Conservation (phyloP, 495 filamentous ascomycete species). For the Cenococcum geophilum region DNA sequence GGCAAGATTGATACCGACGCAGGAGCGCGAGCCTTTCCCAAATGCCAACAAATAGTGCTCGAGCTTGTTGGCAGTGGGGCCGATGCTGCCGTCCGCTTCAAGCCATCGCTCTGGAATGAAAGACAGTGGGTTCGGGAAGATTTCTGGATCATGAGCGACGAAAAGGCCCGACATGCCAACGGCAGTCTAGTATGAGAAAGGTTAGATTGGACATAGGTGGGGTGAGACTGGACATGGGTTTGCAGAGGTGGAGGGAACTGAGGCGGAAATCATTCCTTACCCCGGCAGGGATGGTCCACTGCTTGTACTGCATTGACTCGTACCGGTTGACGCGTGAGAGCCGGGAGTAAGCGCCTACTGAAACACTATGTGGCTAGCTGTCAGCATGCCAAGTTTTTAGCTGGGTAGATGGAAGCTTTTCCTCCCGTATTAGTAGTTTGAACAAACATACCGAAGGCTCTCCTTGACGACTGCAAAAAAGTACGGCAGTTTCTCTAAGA, state of each 20-base stretch:
- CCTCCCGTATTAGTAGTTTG: too few relatives aligned
- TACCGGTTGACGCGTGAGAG: constrained; percentile 7
- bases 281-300: constrained; percentile 5
- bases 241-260: neutral
- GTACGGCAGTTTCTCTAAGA: constrained; percentile 35
- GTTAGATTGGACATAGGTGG: neutral
- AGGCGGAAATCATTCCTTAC: neutral
- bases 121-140: constrained; percentile 5
- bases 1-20: constrained; percentile 25
- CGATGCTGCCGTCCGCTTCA: constrained; percentile 6
- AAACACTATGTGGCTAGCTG: neutral
- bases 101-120: constrained; percentile 23
- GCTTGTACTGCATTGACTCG: constrained; percentile 8
- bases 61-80: constrained; percentile 2
- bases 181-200: neutral
- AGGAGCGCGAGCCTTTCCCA: constrained; percentile 13
- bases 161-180: constrained; percentile 6
- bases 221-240: neutral
- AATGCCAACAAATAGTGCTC: constrained; percentile 18
- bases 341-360: constrained; percentile 5
- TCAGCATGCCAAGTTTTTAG: neutral
- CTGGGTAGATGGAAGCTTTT: neutral
- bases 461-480: constrained; percentile 38
- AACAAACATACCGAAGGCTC: constrained; percentile 2
- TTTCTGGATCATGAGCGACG: constrained; percentile 4